These are phyloP conservation scores for Boletus pseudo-olivaceus DNA, from an alignment of 768 basidiomycete genomes.

Conservation along the genomic window DNA sequence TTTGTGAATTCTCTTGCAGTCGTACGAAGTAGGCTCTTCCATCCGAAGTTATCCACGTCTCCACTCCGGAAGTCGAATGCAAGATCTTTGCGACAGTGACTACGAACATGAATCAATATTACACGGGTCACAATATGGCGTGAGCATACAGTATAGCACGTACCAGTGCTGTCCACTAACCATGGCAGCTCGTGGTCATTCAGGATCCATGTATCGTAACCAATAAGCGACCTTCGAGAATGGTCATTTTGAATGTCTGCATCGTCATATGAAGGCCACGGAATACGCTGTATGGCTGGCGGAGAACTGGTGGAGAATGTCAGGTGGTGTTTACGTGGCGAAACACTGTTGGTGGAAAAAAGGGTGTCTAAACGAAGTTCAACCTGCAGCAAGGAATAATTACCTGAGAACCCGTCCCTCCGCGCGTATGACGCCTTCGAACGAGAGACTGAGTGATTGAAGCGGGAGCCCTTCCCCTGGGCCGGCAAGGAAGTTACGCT, in stretches of 20 bases:
- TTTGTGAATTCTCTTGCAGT: constrained; percentile 42
- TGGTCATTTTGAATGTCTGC: constrained; percentile 35
- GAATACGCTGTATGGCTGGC: constrained; percentile 76
- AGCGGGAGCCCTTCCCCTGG: constrained; percentile 76
- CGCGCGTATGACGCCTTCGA: constrained; percentile 79
- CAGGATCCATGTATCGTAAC: constrained; percentile 69
- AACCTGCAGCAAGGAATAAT: background rate
- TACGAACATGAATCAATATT: constrained; percentile 24
- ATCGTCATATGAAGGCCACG: constrained; percentile 64
- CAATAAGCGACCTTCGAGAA: constrained; percentile 34
- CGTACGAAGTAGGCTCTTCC: constrained; percentile 79
- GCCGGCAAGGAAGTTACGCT: constrained; percentile 70
- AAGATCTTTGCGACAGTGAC: constrained; percentile 67
- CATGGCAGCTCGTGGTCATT: constrained; percentile 67
- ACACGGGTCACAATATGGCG: background rate
- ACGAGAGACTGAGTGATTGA: constrained; percentile 62
- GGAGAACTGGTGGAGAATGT: constrained; percentile 73
- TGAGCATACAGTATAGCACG: constrained; percentile 13
- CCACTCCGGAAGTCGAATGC: constrained; percentile 56
- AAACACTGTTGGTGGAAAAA: constrained; percentile 48
- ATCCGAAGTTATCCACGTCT: constrained; percentile 84
- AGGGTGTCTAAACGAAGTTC: background rate
- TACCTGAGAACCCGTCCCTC: constrained; percentile 75
- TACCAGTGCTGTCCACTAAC: constrained; percentile 74
- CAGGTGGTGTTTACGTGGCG: constrained; percentile 66